Evolutionary conservation across 495 filamentous ascomycete species (phyloP), one percentile per base, ranked within the genome.

Genomic region (Talaromyces liani): DNA sequence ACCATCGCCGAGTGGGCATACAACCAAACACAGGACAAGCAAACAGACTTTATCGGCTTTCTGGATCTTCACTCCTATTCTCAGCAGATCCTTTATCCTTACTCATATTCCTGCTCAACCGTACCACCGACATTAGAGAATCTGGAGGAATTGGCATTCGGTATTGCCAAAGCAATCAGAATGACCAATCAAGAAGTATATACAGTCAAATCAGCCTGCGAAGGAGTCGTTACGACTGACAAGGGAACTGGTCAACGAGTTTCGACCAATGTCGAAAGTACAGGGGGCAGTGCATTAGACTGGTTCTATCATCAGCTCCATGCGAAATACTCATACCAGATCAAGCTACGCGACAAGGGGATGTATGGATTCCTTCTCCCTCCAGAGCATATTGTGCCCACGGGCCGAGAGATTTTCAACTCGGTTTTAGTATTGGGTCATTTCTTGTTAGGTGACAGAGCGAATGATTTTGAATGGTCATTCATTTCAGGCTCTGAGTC

Each of bases 41-140:
- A 85, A 36, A 83, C 84, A 12, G 80, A 88, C 31, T 88, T 98
- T 64, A 84, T 91, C 14, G 92, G 86, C 2, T 90, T 96, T 63
- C 75, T 98, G 20, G 94, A 98, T 74, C 79, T 98, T 31, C 94
- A 98, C 70, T 94, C 91, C 27, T 98, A 98, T 75, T 93, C 91
- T 20, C 93, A 98, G 75, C 91, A 97, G 75, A 87, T 98, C 29
- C 80, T 97, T 9, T 97, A 93, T 70, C 94, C 94, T 0, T 98
- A 93, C 74, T 86, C 91, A 2, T 97, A 89, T 75, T 89, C 88
- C 33, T 98, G 94, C 76, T 77, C 79, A 6, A 76, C 80, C 6
- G 77, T 85, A 39, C 93, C 94, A 20, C 94, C 93, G 0, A 90
- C 91, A 36, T 82, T 92, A 14, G 94, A 98, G 73, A 95, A 92